Percentiles rank a stretch among this genome's conserved stretches.
These are phyloP conservation scores for Orbilia brochopaga DNA, from an alignment of 2,329 filamentous ascomycete species.

Conservation along the genomic window DNA sequence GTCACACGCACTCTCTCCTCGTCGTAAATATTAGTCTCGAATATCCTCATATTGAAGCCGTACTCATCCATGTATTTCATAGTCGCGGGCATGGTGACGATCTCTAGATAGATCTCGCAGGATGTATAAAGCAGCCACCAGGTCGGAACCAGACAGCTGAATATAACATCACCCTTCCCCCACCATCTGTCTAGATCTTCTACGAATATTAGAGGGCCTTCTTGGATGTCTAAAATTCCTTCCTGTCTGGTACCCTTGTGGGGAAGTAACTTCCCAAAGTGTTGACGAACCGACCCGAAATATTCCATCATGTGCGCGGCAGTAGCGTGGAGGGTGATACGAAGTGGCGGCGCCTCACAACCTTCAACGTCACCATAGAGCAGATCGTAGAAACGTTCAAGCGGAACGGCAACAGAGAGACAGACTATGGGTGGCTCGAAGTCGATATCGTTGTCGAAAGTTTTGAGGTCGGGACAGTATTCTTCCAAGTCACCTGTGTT, in stretches of 20 bases:
- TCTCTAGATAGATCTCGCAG: conserved; percentile 9
- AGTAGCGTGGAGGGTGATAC: conserved; percentile 20
- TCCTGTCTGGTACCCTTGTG: background rate
- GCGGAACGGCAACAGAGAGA: conserved; percentile 23
- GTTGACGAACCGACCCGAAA: conserved; percentile 37
- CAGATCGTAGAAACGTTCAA: conserved; percentile 23
- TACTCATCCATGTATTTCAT: background rate
- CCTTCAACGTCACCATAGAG: conserved; percentile 9
- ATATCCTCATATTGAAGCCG: conserved; percentile 9
- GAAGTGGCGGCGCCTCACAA: conserved; percentile 46
- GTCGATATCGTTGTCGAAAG: too few species aligned
- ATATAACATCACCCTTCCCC: conserved; percentile 46
- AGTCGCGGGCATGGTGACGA: conserved; percentile 10
- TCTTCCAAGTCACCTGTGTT: background rate
- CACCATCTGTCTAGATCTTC: conserved; percentile 50
- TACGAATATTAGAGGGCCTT: conserved; percentile 25
- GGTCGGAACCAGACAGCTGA: conserved; percentile 51
- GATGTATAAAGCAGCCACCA: conserved; percentile 40
- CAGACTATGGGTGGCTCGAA: conserved; percentile 10
- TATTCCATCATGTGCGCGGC: conserved; percentile 12
- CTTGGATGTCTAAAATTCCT: conserved; percentile 11
- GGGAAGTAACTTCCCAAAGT: conserved; percentile 25
- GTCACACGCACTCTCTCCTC: conserved; percentile 10
- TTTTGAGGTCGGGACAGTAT: too few species aligned
- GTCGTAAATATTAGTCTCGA: conserved; percentile 3